Evolutionary conservation across 2,329 filamentous ascomycete species (phyloP), one percentile per base, ranked within the genome.

Genomic region (Colletotrichum paranaense): DNA sequence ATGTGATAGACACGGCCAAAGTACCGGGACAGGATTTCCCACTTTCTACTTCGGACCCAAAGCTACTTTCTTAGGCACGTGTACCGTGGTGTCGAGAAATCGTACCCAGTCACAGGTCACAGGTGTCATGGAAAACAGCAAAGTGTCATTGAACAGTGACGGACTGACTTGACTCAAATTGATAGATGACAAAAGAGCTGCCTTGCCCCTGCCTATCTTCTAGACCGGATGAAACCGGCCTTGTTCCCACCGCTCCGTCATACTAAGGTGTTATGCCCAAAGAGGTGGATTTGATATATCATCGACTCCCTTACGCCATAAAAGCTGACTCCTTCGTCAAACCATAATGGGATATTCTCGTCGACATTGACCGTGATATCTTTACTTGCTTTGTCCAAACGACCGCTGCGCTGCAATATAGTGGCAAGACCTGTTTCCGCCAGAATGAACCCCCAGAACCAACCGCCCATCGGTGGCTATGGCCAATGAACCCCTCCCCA

Each of bases 351-450:
- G 22, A 59, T 62, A 58, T 74, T 68, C 24, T 68, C 72, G 68
- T 68, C 68, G 67, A 63, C 58, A 19, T 74, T 59, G 68, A 74
- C 68, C 62, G 32, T 74, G n/a, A 68, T 62, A 35, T 62, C 70
- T 49, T 73, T 46, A 56, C 30, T 62, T 32, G 30, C 52, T 55
- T 35, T 52, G 71, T 46, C 67, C 67, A 63, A 74, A 72, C 52
- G 38, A 72, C 53, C 58, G 57, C 72, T 70, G 66, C 53, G 57
- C 72, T 70, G 66, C 53, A 55, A 58, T 55, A 42, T 62, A 58
- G 58, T 74, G 55, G 32, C 68, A 67, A 63, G 30, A 59, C 35
- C 68, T 52, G 53, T 63, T 67, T 55, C 62, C 38, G 52, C 68
- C 66, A 60, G 35, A 58, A 68, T 62, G 53, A 72, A 63, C n/a